Base-by-base conservation (phyloP, 208 protist genomes). In the Trypanosomatidae sp. region DNA sequence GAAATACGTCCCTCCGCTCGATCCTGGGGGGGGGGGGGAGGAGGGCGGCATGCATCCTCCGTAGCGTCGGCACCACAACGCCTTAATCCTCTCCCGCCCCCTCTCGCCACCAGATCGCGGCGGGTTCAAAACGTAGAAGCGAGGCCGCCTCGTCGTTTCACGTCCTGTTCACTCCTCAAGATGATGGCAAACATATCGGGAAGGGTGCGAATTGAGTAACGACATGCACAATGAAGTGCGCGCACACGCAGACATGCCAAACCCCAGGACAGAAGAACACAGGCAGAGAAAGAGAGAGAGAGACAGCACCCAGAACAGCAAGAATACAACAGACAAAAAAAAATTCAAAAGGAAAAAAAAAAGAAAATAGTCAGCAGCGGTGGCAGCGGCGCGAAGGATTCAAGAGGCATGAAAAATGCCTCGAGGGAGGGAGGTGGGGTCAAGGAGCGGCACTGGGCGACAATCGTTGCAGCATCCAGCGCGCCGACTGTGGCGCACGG, bases 311-410 rank as follows among this genome's bases (percentile, higher is more conserved):
- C 36, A 39, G 36, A 39, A 39, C 36, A 39, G 36, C 36, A 39
- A 39, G 46, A 49, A 19, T 17, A 59, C 53, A 59, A 3, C 22
- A 59, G 25, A 10, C 53, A 52, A 70, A 59, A 44, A 66, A 41
- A 47, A 41, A 33, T 1, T 19, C 6, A 13, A 33, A 19, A 4
- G 10, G 3, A 66, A 19, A 10, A 2, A 5, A 12, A 50, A 22
- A 28, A 1, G 43, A 13, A 44, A 30, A 8, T 22, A 10, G 30
- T 52, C 28, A 47, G 33, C 25, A 53, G 30, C 46, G 66, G 19
- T 64, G 74, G 66, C 10, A 73, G 52, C 50, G 74, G 68, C 1
- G 68, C 49, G 7, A 68, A 49, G 15, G 9, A 47, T 9, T 28
- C 6, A 2, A 73, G 62, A 22, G 19, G 43, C 19, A 36, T 22